A percentile compares a stretch with the other conserved stretches of the same genome.
These are phyloP conservation scores for Miscanthus lutarioriparius DNA, from an alignment of 176 grass and related monocot species.

Conservation along the genomic window DNA sequence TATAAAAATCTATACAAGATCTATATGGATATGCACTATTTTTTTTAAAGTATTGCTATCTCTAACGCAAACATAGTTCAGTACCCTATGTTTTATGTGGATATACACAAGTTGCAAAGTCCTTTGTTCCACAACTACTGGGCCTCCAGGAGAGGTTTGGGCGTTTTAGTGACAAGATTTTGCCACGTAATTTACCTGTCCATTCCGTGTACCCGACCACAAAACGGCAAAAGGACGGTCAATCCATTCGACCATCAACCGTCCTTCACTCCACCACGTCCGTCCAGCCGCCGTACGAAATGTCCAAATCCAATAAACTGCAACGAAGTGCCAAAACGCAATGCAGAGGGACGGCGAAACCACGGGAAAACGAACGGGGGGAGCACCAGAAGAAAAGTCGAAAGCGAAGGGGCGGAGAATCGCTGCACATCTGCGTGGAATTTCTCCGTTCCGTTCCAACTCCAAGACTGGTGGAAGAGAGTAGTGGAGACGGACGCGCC, in stretches of 20 bases:
- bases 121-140: too few relatives aligned
- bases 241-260: background rate
- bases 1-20: too few relatives aligned
- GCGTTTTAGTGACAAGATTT: background rate
- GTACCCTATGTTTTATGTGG: too few relatives aligned
- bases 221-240: background rate
- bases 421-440: constrained; percentile 5
- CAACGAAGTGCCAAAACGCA: background rate
- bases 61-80: too few relatives aligned
- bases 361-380: background rate
- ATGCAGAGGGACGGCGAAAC: background rate
- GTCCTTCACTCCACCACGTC: background rate
- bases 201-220: background rate
- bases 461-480: background rate
- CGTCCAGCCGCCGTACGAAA: constrained; percentile 1
- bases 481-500: background rate
- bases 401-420: background rate
- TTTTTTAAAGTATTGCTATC: too few relatives aligned
- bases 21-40: too few relatives aligned
- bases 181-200: background rate
- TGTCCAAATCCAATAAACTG: background rate
- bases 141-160: too few relatives aligned
- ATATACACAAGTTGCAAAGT: too few relatives aligned
- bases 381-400: background rate
- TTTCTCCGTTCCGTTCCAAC: constrained; percentile 5